These are phyloP conservation scores for Yarrowia divulgata DNA, from an alignment of 805 yeast species.

Conservation along the genomic window DNA sequence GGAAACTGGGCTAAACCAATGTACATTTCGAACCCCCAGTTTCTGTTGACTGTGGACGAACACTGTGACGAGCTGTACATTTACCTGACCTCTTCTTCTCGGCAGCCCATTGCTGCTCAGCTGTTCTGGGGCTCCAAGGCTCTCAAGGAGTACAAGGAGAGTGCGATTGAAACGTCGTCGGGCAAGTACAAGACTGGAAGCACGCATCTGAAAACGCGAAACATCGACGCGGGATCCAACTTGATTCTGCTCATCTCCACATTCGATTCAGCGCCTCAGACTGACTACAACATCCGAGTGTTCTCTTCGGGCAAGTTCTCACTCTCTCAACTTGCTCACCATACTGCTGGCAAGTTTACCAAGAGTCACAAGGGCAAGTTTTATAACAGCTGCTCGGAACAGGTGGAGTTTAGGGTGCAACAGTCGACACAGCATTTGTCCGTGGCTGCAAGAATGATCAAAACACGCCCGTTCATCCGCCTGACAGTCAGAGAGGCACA, in stretches of 20 bases:
- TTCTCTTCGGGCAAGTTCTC: constrained; percentile 1
- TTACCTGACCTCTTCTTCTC: constrained; percentile 23
- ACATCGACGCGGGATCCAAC: constrained; percentile 15
- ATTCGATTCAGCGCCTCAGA: constrained; percentile 19
- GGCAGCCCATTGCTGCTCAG: constrained; percentile 24
- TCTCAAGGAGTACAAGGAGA: constrained; percentile 24
- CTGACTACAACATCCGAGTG: constrained; percentile 9
- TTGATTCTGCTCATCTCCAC: constrained; percentile 19
- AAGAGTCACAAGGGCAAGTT: constrained; percentile 14
- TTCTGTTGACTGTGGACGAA: constrained; percentile 47
- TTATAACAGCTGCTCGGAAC: constrained; percentile 22
- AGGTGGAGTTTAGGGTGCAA: constrained; percentile 22
- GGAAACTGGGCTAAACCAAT: constrained; percentile 61
- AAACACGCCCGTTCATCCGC: constrained; percentile 9
- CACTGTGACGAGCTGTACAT: constrained; percentile 10
- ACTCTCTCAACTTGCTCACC: constrained; percentile 15
- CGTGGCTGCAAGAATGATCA: constrained; percentile 15
- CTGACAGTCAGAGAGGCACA: constrained; percentile 5
- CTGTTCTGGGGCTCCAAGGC: constrained; percentile 21
- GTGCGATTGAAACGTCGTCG: constrained; percentile 13
- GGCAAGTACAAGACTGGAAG: constrained; percentile 28
- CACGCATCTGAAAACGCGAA: constrained; percentile 3
- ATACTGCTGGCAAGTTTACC: constrained; percentile 25
- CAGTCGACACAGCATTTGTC: constrained; percentile 11
- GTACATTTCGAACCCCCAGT: constrained; percentile 66